phyloP scores from a whole-genome alignment of 176 grass and related monocot species.

The Oryza punctata region DNA sequence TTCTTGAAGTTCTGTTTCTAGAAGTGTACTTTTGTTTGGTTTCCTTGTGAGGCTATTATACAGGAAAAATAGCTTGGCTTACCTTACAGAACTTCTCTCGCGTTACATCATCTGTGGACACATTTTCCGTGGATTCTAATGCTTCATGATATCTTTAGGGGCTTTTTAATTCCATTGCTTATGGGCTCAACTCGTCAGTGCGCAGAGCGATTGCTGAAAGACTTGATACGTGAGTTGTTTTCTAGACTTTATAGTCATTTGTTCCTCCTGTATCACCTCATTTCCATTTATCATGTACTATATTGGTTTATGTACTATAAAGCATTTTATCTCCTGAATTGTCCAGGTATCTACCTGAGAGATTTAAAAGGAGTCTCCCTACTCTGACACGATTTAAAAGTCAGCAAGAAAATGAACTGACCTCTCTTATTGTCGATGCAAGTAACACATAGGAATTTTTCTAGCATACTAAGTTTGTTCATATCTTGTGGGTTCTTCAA shows the following conservation, averaged over 20 bases:
- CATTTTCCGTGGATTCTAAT: not conserved
- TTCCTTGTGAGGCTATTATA: slow-evolving; percentile 12
- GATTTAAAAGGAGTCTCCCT: slow-evolving; percentile 59
- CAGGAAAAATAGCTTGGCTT: not conserved
- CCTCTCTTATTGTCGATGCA: slow-evolving; percentile 59
- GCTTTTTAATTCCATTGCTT: slow-evolving; percentile 94
- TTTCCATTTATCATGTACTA: not conserved
- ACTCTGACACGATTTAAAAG: slow-evolving; percentile 54
- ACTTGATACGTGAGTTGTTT: slow-evolving; percentile 67
- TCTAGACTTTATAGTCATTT: not conserved
- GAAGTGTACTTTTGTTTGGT: not conserved
- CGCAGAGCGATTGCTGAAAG: slow-evolving; percentile 86
- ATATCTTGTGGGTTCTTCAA: not conserved
- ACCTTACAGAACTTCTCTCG: not conserved
- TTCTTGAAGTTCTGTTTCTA: slow-evolving; percentile 16
- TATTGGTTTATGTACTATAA: slow-evolving; percentile 12
- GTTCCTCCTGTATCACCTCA: not conserved
- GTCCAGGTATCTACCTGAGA: slow-evolving; percentile 83
- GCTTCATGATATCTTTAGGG: slow-evolving; percentile 45
- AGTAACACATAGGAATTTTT: slow-evolving; percentile 17
- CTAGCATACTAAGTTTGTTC: slow-evolving; percentile 2
- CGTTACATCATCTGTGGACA: not conserved
- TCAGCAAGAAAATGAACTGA: slow-evolving; percentile 78
- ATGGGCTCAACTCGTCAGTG: slow-evolving; percentile 92
- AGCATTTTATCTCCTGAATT: slow-evolving; percentile 19